These are phyloP conservation scores for Aureobasidium sp. DNA, from an alignment of 2,329 filamentous ascomycete genomes.

Conservation along the genomic window DNA sequence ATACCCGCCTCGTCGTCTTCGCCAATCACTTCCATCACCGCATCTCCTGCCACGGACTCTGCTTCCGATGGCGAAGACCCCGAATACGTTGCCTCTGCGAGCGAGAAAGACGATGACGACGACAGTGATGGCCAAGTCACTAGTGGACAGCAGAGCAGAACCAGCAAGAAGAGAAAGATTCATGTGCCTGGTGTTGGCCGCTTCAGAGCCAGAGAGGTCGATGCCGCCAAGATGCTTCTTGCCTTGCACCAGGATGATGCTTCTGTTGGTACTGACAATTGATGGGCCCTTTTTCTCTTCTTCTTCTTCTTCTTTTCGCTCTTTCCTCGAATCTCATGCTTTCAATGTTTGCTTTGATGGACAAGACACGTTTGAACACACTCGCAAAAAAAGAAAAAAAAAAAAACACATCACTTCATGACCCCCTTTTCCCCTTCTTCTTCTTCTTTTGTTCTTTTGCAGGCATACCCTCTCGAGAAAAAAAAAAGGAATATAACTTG, in stretches of 20 bases:
- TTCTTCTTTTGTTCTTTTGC: too few relatives aligned
- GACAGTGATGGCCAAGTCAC: background rate
- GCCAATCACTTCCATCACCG: background rate
- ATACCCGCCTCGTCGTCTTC: background rate
- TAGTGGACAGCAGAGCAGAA: background rate
- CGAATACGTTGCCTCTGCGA: background rate
- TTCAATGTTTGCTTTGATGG: too few relatives aligned
- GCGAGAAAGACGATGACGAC: slow-evolving; percentile 4
- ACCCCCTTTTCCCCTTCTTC: too few relatives aligned
- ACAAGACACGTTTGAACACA: too few relatives aligned
- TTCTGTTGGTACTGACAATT: background rate
- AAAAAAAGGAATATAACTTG: too few relatives aligned
- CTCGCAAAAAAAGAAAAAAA: too few relatives aligned
- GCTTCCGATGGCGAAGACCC: slow-evolving; percentile 8
- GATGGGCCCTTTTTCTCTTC: background rate
- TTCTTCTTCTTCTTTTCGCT: background rate
- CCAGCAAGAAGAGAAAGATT: slow-evolving; percentile 14
- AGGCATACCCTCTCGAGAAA: too few relatives aligned
- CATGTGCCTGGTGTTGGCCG: background rate
- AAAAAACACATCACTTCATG: too few relatives aligned
- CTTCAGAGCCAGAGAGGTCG: slow-evolving; percentile 10
- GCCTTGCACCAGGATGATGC: slow-evolving; percentile 4
- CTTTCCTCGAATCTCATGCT: background rate
- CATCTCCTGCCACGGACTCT: background rate
- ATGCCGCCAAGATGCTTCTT: slow-evolving; percentile 13